A percentile compares a stretch with the other conserved stretches of the same genome.
These are phyloP conservation scores for Diaporthe amygdali DNA, from an alignment of 2,329 filamentous ascomycete species.

Conservation along the genomic window DNA sequence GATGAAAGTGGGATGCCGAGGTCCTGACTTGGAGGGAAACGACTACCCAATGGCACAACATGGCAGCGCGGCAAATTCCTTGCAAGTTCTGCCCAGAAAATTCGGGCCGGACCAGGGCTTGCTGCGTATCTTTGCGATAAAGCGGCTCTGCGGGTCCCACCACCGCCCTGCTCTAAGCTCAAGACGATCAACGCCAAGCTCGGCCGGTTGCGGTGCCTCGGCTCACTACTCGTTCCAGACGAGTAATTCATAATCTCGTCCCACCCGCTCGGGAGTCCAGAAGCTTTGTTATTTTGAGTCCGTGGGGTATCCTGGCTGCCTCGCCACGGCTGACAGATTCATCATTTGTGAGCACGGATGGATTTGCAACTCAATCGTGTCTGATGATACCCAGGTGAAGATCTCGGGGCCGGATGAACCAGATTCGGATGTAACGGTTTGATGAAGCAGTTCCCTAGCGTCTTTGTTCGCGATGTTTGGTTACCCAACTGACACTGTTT, in stretches of 20 bases:
- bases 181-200: constrained; percentile 2
- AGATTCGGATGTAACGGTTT: not conserved
- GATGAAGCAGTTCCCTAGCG: not conserved
- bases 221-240: not conserved
- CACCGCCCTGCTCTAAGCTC: not conserved
- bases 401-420: not conserved
- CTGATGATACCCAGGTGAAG: not conserved
- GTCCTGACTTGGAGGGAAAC: not conserved
- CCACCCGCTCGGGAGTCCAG: not conserved
- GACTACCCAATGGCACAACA: not conserved
- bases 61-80: constrained; percentile 5
- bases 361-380: not conserved
- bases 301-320: not conserved
- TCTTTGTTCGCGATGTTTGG: not conserved
- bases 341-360: not conserved
- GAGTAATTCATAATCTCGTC: not conserved
- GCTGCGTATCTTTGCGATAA: not conserved
- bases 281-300: not conserved
- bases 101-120: not conserved
- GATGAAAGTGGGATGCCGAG: constrained; percentile 18
- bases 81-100: constrained; percentile 12
- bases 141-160: constrained; percentile 23
- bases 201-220: not conserved
- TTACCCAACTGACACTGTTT: not conserved
- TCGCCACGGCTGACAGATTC: not conserved